Percentiles rank a stretch among this genome's conserved stretches.
These are phyloP conservation scores for Trichosporon inkin DNA, from an alignment of 1,284 basidiomycete species.

Conservation along the genomic window DNA sequence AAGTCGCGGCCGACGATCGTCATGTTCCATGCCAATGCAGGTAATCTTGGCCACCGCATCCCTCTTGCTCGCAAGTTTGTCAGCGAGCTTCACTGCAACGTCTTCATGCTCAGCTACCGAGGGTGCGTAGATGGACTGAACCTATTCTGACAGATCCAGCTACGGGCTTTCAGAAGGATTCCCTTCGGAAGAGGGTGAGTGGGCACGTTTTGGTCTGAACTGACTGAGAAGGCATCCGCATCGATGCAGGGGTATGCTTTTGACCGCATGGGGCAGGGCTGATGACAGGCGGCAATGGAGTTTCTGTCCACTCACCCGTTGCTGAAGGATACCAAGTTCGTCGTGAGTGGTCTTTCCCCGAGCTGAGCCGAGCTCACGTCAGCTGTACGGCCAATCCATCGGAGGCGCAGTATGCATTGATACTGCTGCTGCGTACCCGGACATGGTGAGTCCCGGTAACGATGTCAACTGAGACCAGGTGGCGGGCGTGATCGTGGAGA, in stretches of 20 bases:
- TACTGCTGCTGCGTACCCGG: constrained; percentile 72
- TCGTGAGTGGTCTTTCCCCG: not conserved
- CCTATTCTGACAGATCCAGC: constrained; percentile 34
- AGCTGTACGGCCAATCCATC: constrained; percentile 86
- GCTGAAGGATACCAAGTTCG: constrained; percentile 60
- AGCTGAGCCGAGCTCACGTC: constrained; percentile 11
- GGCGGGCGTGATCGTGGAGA: constrained; percentile 69
- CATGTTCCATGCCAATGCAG: constrained; percentile 87
- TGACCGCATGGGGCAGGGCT: not conserved
- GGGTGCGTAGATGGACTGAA: constrained; percentile 27
- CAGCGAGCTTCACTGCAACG: constrained; percentile 62
- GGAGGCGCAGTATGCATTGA: constrained; percentile 93
- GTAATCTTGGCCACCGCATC: constrained; percentile 67
- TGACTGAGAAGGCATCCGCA: constrained; percentile 59
- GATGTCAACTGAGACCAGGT: constrained; percentile 55
- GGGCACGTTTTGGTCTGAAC: constrained; percentile 19
- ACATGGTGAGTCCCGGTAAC: constrained; percentile 53
- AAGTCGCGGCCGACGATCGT: constrained; percentile 72
- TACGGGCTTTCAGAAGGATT: constrained; percentile 78
- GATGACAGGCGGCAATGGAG: constrained; percentile 60
- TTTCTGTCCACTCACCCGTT: constrained; percentile 66
- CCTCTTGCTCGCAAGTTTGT: constrained; percentile 85
- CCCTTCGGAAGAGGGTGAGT: constrained; percentile 71
- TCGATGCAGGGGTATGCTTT: constrained; percentile 68
- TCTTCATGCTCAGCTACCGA: constrained; percentile 49